These are phyloP conservation scores for Aspergillus ochraceoroseus DNA, from an alignment of 2,329 filamentous ascomycete genomes.

Conservation along the genomic window DNA sequence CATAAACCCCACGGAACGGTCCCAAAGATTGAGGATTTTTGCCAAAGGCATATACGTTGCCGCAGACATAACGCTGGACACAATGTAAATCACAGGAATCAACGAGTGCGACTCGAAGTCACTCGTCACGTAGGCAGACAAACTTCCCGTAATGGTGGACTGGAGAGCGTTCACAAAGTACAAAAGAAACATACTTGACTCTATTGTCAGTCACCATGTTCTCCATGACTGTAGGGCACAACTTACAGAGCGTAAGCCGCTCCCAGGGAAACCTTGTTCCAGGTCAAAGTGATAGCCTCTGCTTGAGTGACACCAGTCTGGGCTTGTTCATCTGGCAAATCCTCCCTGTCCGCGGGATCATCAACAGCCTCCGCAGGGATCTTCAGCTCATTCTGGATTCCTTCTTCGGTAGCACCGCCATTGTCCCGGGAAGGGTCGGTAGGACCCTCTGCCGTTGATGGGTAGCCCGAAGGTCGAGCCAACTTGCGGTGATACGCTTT, in stretches of 20 bases:
- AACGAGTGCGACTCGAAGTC: slow-evolving; percentile 52
- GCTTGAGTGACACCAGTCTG: slow-evolving; percentile 42
- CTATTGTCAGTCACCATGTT: background rate
- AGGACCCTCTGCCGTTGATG: too few species aligned
- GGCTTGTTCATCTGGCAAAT: slow-evolving; percentile 6
- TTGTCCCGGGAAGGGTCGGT: too few species aligned
- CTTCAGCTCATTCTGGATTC: too few species aligned
- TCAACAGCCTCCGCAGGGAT: too few species aligned
- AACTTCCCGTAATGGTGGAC: slow-evolving; percentile 35
- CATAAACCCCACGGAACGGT: slow-evolving; percentile 55
- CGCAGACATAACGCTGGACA: slow-evolving; percentile 54
- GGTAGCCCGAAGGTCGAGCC: too few species aligned
- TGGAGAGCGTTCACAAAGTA: slow-evolving; percentile 45
- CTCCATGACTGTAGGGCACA: background rate
- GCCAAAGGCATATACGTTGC: slow-evolving; percentile 56
- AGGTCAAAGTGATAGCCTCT: slow-evolving; percentile 45
- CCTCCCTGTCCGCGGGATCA: too few species aligned
- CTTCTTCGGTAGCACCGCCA: too few species aligned
- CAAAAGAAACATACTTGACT: slow-evolving; percentile 42
- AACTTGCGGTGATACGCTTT: too few species aligned
- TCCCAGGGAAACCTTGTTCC: slow-evolving; percentile 41
- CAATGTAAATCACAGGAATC: slow-evolving; percentile 51
- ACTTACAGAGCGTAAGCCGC: slow-evolving; percentile 40
- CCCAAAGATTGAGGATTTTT: slow-evolving; percentile 60
- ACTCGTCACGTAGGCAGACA: slow-evolving; percentile 51